phyloP scores from a whole-genome alignment of 495 filamentous ascomycete genomes.

The Tuber brumale region DNA sequence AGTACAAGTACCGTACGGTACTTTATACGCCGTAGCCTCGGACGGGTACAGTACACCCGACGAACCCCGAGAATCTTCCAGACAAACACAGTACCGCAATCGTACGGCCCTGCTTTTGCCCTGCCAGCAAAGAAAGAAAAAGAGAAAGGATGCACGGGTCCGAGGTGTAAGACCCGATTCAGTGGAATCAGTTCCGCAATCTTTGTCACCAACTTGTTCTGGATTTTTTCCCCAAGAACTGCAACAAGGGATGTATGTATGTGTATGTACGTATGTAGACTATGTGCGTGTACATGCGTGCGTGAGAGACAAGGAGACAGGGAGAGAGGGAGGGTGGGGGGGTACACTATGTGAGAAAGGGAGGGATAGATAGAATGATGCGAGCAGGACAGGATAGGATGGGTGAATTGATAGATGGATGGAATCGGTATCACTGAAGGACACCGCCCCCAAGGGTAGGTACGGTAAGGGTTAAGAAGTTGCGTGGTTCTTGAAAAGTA shows the following conservation, averaged over 20 bases:
- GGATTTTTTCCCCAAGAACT: constrained; percentile 4
- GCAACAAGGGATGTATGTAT: not conserved
- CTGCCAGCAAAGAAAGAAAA: not conserved
- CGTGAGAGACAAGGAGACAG: not conserved
- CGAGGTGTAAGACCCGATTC: not conserved
- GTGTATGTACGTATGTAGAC: not conserved
- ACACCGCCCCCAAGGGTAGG: not conserved
- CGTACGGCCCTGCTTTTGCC: not conserved
- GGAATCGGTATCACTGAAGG: not conserved
- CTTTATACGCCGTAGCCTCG: not conserved
- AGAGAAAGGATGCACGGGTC: not conserved
- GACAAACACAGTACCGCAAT: not conserved
- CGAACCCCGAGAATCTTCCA: not conserved
- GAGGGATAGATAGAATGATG: not conserved
- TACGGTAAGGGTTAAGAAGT: not conserved
- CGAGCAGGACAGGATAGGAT: not conserved
- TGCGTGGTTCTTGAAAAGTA: not conserved
- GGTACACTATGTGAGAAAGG: not conserved
- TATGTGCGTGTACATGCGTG: not conserved
- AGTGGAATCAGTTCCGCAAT: not conserved
- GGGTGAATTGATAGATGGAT: not conserved
- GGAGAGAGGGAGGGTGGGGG: not conserved
- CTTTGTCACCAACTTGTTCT: not conserved
- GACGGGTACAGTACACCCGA: not conserved
- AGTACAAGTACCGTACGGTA: not conserved